Evolutionary conservation across 208 protist species (phyloP), one percentile per base, ranked within the genome.

Genomic region (Acanthamoeba royreba): DNA sequence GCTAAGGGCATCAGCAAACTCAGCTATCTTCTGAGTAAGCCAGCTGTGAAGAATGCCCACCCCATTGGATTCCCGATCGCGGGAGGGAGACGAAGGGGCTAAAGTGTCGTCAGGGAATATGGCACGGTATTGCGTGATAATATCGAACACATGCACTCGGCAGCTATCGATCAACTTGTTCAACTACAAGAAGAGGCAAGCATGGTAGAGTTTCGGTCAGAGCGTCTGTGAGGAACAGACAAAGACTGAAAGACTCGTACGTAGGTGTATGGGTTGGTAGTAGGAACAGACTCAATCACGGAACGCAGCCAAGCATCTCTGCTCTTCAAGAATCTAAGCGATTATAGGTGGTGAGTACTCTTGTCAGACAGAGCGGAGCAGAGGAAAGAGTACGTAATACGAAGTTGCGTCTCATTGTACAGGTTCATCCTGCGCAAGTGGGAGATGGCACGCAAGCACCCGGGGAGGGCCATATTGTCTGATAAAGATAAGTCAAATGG

Each of bases 41-140:
- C 94, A 95, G 40, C 85, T 77, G 69, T 93, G 45, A 28, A 95
- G 61, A 11, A 95, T 45, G 47, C 55, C 63, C 47, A 45, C 35
- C 33, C n/a, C 81, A 25, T 7, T 22, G 7, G 22, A 28, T 15
- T 45, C 81, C 33, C 49, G 25, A 7, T 87, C 63, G 49, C 46
- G 31, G 22, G 43, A n/a, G 4, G 79, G 9, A 15, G 47, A 33
- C 11, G 79, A 25, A 47, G 28, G 25, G 47, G 9, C 42, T 22
- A 43, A 28, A 61, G 28, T 22, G 46, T 92, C 81, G n/a, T 96
- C 94, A 7, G 92, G 47, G 61, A 96, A 96, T 22, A 95, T 95
- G 15, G 94, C 93, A 4, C 93, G 92, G 58, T 96, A 96, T 43
- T 96, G 94, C 13, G 93, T 94, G 43, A 95, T 89, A 69, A 96